A percentile compares a stretch with the other conserved stretches of the same genome.
These are phyloP conservation scores for Phytophthora cactorum DNA, from an alignment of 352 stramenopile species.

Conservation along the genomic window DNA sequence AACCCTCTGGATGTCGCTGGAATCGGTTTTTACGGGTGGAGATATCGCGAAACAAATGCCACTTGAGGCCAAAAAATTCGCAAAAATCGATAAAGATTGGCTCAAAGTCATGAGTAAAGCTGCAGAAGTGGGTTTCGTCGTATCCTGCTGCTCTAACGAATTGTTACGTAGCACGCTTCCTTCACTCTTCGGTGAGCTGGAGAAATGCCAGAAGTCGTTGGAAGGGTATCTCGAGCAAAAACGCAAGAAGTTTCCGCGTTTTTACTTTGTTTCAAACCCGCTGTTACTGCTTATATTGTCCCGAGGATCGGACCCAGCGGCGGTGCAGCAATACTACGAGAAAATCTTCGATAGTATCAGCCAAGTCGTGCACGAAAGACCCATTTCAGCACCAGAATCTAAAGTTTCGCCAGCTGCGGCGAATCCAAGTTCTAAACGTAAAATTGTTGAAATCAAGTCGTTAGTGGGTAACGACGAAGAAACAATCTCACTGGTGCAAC, in stretches of 20 bases:
- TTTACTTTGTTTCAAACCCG: constrained; percentile 94
- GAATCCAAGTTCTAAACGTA: constrained; percentile 48
- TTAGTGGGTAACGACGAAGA: constrained; percentile 78
- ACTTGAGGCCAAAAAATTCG: constrained; percentile 92
- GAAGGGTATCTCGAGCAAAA: constrained; percentile 94
- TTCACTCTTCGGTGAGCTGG: constrained; percentile 88
- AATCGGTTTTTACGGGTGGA: constrained; percentile 92
- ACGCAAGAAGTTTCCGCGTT: constrained; percentile 89
- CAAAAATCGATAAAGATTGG: constrained; percentile 93
- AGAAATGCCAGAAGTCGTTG: constrained; percentile 93
- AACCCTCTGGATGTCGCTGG: constrained; percentile 90
- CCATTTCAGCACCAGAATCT: constrained; percentile 10
- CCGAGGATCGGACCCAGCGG: constrained; percentile 78
- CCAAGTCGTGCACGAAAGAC: constrained; percentile 74
- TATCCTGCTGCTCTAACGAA: constrained; percentile 86
- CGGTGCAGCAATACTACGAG: constrained; percentile 89
- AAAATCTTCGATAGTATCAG: constrained; percentile 88
- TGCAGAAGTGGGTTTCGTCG: constrained; percentile 77
- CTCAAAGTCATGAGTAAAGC: constrained; percentile 90
- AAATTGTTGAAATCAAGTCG: constrained; percentile 82
- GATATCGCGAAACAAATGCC: constrained; percentile 95
- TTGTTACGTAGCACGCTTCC: constrained; percentile 84
- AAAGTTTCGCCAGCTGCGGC: constrained; percentile 18
- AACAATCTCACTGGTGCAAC: constrained; percentile 59
- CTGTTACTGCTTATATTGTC: constrained; percentile 90